phyloP scores from a whole-genome alignment of 371 early-diverging fungal genomes.

The Syncephalastrum contaminatum region DNA sequence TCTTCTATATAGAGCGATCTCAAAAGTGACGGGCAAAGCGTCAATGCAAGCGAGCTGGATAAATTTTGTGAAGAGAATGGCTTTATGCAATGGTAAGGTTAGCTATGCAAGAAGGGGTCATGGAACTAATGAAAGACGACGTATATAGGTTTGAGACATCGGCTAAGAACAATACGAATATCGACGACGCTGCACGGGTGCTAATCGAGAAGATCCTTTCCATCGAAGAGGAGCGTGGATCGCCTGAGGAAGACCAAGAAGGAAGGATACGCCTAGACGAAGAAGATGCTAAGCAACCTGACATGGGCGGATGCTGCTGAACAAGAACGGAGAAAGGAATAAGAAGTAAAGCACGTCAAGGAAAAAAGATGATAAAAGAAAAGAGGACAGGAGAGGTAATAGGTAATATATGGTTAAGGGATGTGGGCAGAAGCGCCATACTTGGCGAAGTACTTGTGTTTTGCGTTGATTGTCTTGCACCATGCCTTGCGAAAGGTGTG shows the following conservation, averaged over 20 bases:
- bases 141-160: conserved; percentile 60
- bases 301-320: conserved; percentile 15
- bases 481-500: too few species aligned
- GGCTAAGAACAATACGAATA: conserved; percentile 65
- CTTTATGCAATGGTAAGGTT: conserved; percentile 59
- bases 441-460: too few species aligned
- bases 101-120: too few species aligned
- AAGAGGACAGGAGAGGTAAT: too few species aligned
- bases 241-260: conserved; percentile 21
- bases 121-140: conserved; percentile 4
- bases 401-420: too few species aligned
- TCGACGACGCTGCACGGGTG: conserved; percentile 62
- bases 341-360: too few species aligned
- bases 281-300: conserved; percentile 4
- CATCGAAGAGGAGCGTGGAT: conserved; percentile 40
- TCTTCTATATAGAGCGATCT: conserved; percentile 31
- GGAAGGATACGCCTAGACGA: conserved; percentile 15
- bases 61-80: conserved; percentile 56
- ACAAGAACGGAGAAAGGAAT: not conserved
- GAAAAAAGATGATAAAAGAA: too few species aligned
- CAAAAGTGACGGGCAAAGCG: conserved; percentile 41
- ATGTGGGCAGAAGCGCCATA: too few species aligned
- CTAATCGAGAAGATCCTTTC: conserved; percentile 41
- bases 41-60: conserved; percentile 49
- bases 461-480: too few species aligned